A percentile compares a stretch with the other conserved stretches of the same genome.
phyloP scores from a whole-genome alignment of 108 stramenopile species.

The Stephanodiscus minutulus region DNA sequence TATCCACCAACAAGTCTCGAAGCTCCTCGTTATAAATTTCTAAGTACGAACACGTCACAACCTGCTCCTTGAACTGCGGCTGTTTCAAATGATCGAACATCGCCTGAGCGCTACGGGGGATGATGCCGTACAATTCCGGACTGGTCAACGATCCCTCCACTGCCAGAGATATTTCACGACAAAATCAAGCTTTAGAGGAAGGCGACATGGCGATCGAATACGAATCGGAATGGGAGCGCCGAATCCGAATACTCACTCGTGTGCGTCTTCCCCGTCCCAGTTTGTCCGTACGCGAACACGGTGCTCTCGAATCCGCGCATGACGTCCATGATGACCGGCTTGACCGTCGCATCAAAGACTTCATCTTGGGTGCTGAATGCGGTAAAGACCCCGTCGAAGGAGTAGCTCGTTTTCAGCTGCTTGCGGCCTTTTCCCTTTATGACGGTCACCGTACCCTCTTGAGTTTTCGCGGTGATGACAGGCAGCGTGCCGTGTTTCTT shows the following conservation, averaged over 20 bases:
- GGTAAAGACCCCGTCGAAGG: slow-evolving; percentile 84
- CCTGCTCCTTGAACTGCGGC: slow-evolving; percentile 54
- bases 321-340: slow-evolving; percentile 80
- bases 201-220: too few relatives aligned
- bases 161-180: too few relatives aligned
- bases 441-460: slow-evolving; percentile 68
- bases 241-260: slow-evolving; percentile 41
- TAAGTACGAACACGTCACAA: slow-evolving; percentile 80
- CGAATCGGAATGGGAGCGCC: too few relatives aligned
- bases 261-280: slow-evolving; percentile 82
- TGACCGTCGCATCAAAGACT: slow-evolving; percentile 76
- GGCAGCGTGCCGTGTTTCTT: slow-evolving; percentile 68
- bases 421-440: slow-evolving; percentile 70
- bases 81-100: slow-evolving; percentile 66
- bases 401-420: slow-evolving; percentile 56
- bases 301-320: slow-evolving; percentile 71
- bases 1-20: slow-evolving; percentile 76
- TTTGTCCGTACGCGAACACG: slow-evolving; percentile 78
- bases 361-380: slow-evolving; percentile 77
- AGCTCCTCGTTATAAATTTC: slow-evolving; percentile 97
- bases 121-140: slow-evolving; percentile 64
- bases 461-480: slow-evolving; percentile 73
- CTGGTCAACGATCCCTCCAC: slow-evolving; percentile 70
- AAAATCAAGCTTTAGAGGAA: too few relatives aligned
- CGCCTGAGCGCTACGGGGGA: slow-evolving; percentile 55